A percentile compares a stretch with the other conserved stretches of the same genome.
Conservation (phyloP, 129 eudicot genomes). For the Logfia minima region DNA sequence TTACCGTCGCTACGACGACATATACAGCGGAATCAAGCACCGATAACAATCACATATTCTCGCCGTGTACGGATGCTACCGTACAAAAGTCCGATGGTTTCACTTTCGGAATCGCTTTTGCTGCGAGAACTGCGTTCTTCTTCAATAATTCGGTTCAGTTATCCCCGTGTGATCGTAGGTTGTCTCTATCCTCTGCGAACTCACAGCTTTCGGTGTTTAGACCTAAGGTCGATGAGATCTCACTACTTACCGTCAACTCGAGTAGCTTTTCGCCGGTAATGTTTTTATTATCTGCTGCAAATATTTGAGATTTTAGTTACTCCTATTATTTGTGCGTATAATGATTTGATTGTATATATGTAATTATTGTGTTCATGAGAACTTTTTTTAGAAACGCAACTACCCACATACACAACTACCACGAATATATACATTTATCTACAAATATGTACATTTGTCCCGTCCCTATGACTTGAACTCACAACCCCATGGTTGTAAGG, state of each 20-base stretch:
- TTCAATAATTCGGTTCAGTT: constrained; percentile 57
- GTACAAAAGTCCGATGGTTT: constrained; percentile 72
- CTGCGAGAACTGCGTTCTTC: constrained; percentile 47
- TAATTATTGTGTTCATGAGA: not conserved
- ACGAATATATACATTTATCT: too few relatives aligned
- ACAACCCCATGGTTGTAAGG: too few relatives aligned
- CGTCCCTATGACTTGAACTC: too few relatives aligned
- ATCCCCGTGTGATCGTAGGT: constrained; percentile 74
- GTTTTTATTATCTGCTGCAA: not conserved
- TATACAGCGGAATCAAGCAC: constrained; percentile 40
- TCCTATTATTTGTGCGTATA: too few relatives aligned
- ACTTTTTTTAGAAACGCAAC: too few relatives aligned
- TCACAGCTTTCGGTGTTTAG: constrained; percentile 71
- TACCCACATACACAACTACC: too few relatives aligned
- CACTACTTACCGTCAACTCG: constrained; percentile 84
- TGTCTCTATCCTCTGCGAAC: constrained; percentile 44
- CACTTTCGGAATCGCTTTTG: constrained; percentile 79
- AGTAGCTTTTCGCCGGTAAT: constrained; percentile 62
- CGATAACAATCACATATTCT: constrained; percentile 60
- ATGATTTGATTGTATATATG: not conserved
- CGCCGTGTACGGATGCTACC: constrained; percentile 71
- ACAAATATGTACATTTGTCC: too few relatives aligned
- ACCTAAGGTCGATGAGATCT: constrained; percentile 94
- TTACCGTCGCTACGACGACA: constrained; percentile 21
- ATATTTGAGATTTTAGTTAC: not conserved